Percentiles rank a stretch among this genome's conserved stretches.
phyloP scores from a whole-genome alignment of 2,329 filamentous ascomycete genomes.

The Scleromitrula shiraiana region DNA sequence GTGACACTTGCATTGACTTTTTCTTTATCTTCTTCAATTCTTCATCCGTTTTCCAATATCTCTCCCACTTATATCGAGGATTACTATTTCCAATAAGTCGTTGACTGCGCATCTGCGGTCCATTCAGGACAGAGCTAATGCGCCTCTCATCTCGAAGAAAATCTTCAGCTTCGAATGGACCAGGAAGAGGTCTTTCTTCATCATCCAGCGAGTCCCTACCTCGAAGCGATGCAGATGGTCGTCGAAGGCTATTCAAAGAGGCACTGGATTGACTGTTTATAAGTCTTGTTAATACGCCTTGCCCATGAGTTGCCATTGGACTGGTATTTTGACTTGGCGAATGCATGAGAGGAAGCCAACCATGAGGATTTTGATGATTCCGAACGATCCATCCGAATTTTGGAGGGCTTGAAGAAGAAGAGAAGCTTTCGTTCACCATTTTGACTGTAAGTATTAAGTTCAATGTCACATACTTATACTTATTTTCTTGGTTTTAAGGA shows the following conservation, averaged over 20 bases:
- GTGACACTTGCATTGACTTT: conserved; percentile 23
- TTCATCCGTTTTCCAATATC: conserved; percentile 76
- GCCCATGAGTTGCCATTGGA: conserved; percentile 27
- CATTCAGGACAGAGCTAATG: conserved; percentile 50
- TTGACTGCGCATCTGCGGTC: conserved; percentile 73
- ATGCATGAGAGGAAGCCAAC: conserved; percentile 25
- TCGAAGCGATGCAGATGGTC: conserved; percentile 14
- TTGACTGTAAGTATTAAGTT: neutral
- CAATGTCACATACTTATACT: neutral
- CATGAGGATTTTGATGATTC: conserved; percentile 12
- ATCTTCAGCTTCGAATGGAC: conserved; percentile 20
- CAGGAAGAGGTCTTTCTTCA: conserved; percentile 21
- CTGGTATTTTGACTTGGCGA: conserved; percentile 25
- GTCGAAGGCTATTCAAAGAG: conserved; percentile 19
- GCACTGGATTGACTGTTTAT: conserved; percentile 26
- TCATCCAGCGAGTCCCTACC: conserved; percentile 20
- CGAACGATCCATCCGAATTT: neutral
- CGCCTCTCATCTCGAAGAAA: conserved; percentile 45
- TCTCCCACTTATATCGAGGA: conserved; percentile 71
- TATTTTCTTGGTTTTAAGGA: neutral
- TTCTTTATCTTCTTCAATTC: conserved; percentile 65
- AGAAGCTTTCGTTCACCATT: conserved; percentile 1
- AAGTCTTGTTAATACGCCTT: conserved; percentile 23
- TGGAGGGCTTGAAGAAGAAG: neutral
- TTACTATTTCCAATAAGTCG: conserved; percentile 84